Evolutionary conservation across 495 filamentous ascomycete genomes (phyloP).

Genomic region (Neurospora sublineolata): DNA sequence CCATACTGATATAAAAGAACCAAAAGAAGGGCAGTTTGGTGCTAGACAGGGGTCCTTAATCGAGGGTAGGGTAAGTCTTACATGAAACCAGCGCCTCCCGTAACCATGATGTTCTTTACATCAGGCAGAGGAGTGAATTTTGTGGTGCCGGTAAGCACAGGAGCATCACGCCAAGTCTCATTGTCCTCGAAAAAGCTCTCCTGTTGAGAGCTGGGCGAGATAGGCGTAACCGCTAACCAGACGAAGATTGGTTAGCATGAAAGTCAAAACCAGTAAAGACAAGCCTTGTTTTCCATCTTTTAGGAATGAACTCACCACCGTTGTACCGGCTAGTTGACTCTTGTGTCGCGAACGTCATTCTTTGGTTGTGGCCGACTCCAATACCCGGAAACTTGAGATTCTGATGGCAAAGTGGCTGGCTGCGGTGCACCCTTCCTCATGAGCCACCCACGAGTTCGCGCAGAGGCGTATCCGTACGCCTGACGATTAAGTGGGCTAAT

Average conservation of each 20-base stretch:
- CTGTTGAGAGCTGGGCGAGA: constrained; percentile 1
- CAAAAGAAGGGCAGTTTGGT: background rate
- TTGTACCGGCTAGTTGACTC: background rate
- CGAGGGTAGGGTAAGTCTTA: constrained; percentile 21
- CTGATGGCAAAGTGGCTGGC: background rate
- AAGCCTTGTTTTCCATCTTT: background rate
- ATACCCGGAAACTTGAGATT: background rate
- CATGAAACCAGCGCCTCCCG: constrained; percentile 65
- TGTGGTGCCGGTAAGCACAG: constrained; percentile 50
- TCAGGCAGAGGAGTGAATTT: constrained; percentile 50
- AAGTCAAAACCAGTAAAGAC: background rate
- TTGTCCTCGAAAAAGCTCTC: constrained; percentile 36
- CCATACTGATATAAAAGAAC: background rate
- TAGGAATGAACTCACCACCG: background rate
- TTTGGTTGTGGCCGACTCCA: background rate
- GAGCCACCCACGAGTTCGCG: background rate
- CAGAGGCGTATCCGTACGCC: background rate
- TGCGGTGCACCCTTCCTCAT: background rate
- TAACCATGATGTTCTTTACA: constrained; percentile 62
- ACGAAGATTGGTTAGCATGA: background rate
- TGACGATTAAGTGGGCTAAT: background rate
- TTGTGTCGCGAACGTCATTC: background rate
- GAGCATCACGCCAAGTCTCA: constrained; percentile 54
- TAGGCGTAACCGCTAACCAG: background rate
- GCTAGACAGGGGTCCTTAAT: background rate